Base-by-base conservation (phyloP, 805 yeast genomes). In the Kregervanrija delftensis region DNA sequence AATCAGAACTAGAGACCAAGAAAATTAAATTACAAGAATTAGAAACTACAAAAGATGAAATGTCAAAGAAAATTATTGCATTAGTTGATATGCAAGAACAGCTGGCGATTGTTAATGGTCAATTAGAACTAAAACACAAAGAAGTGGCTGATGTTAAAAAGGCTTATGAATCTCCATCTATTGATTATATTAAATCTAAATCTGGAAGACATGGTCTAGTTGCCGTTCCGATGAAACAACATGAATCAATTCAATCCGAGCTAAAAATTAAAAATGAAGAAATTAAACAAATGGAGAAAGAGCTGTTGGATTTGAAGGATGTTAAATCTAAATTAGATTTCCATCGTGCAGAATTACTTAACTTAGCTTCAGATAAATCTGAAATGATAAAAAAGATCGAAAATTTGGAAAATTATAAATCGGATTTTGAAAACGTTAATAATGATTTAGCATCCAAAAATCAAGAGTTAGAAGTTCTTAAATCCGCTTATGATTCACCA, bases 101-200 rank as follows among this genome's bases (percentile, higher is more conserved):
- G n/a, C 32, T 49, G 35, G 44, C 41, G 3, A 11, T 22, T 12
- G 28, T 22, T 22, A 22, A 22, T 22, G 28, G 28, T 22, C 28
- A 22, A 22, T 22, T 22, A 22, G 28, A 22, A 22, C 28, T 22
- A 22, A 22, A 22, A 22, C 28, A 22, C 6, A 8, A 22, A 22
- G 28, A 49, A 16, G 28, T 50, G 32, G 13, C 15, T 35, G 33
- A 35, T 41, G 33, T 40, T 39, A 49, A 28, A 34, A 16, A 11
- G 5, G 33, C 36, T 42, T 31, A 17, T 17, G 49, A 49, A 31
- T 46, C 43, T 11, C 55, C 59, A 30, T 52, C 42, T 37, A 40
- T 33, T 16, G 50, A 53, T 39, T 45, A 52, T 43, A 28, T 52
- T 41, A 45, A 44, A 46, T 22, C 43, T 13, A 39, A 55, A 43